Evolutionary conservation across 2,329 filamentous ascomycete genomes (phyloP), one percentile per base, ranked within the genome.

Genomic region (Mariannaea elegans): DNA sequence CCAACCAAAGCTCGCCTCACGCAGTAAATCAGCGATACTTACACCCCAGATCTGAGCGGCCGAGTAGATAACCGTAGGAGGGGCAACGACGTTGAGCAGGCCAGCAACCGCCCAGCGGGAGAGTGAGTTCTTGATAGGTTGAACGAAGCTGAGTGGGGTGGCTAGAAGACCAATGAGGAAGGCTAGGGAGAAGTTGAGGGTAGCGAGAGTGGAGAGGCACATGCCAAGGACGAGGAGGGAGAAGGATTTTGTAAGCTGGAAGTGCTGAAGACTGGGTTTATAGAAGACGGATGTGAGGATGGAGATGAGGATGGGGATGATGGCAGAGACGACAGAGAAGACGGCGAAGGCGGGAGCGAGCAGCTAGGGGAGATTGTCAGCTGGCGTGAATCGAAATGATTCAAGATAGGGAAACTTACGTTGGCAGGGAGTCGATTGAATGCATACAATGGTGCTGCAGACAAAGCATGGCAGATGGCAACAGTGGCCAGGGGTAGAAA

Each of bases 161-260:
- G 92, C 88, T 44, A 94, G 80, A 2, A 98, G 80, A 34, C 95
- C 95, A 49, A 97, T 82, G 34, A 97, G 81, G 73, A 98, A 90
- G 46, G 93, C 89, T 13, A 97, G 88, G 3, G 91, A 93, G 82
- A 99, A 99, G 78, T 99, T 99, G 50, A 99, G 86, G 0, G 94
- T 99, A 2, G 95, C 94, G 12, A 99, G 89, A 1, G 94, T 90
- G 12, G 94, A 94, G 65, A 99, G 87, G 70, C 93, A 94, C 81
- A 97, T 92, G 69, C 95, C 95, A 0, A 98, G 86, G 9, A 97
- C 82, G 12, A 99, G 87, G n/a, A 98, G 86, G 6, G 93, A 97
- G 80, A 98, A 93, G 58, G 90, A 95, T 74, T 96, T 94, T 65
- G 93, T 88, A 50, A 97, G 86, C 46, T 88, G 85, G 71, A 90